These are phyloP conservation scores for Mycena polygramma DNA, from an alignment of 768 basidiomycete species.

Conservation along the genomic window DNA sequence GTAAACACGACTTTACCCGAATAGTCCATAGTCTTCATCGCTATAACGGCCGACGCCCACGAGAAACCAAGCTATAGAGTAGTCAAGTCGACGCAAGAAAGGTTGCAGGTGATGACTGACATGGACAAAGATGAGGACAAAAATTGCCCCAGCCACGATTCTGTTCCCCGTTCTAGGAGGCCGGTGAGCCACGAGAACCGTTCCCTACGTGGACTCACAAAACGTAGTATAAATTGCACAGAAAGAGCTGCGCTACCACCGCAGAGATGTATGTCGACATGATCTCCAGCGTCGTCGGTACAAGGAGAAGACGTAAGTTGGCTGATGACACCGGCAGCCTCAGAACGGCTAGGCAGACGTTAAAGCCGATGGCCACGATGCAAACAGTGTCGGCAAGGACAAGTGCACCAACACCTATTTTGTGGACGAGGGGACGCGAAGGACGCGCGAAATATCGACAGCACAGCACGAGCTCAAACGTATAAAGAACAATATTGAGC, in stretches of 20 bases:
- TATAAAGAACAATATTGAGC: constrained; percentile 17
- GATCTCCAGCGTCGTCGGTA: background rate
- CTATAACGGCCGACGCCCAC: constrained; percentile 5
- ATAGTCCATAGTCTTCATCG: background rate
- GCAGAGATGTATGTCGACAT: constrained; percentile 9
- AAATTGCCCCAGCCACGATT: background rate
- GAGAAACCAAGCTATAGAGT: constrained; percentile 2
- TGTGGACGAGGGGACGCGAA: background rate
- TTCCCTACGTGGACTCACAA: constrained; percentile 4
- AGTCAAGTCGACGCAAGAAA: background rate
- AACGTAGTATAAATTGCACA: constrained; percentile 11
- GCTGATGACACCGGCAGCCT: background rate
- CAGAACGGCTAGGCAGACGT: constrained; percentile 1
- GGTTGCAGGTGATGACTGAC: background rate
- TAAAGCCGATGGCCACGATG: background rate
- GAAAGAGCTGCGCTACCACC: constrained; percentile 10
- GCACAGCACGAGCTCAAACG: constrained; percentile 9
- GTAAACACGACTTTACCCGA: background rate
- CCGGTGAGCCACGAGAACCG: background rate
- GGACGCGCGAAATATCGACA: constrained; percentile 2
- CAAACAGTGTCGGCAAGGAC: constrained; percentile 17
- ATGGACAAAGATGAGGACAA: constrained; percentile 1
- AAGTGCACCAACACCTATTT: background rate
- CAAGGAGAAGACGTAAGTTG: background rate
- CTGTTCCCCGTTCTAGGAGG: background rate